phyloP scores from a whole-genome alignment of 2,329 filamentous ascomycete species.

The Dactylonectria macrodidyma region DNA sequence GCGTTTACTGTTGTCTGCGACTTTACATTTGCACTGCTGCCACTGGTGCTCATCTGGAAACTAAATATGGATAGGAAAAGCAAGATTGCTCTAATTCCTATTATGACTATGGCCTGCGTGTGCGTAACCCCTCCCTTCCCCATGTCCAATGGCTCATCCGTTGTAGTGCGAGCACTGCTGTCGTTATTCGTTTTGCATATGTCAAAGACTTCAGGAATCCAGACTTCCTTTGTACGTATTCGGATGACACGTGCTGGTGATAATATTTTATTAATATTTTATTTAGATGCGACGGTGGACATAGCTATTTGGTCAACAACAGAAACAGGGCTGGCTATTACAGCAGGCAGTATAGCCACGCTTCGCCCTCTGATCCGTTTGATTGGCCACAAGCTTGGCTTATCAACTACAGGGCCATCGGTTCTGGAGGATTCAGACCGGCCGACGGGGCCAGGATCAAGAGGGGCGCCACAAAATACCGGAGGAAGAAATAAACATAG shows the following conservation, averaged over 20 bases:
- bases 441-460: too few relatives aligned
- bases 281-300: conserved; percentile 50
- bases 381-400: conserved; percentile 43
- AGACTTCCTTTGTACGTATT: conserved; percentile 55
- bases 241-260: background rate
- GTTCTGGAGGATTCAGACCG: too few relatives aligned
- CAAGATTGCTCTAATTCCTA: conserved; percentile 63
- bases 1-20: conserved; percentile 61
- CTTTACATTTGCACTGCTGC: conserved; percentile 63
- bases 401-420: background rate
- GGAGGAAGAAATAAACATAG: too few relatives aligned
- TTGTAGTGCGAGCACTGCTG: conserved; percentile 54
- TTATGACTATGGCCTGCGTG: conserved; percentile 68
- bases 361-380: conserved; percentile 57
- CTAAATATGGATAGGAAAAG: conserved; percentile 65
- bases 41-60: conserved; percentile 65
- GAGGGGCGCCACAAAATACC: too few relatives aligned
- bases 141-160: background rate
- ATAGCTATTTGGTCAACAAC: conserved; percentile 61
- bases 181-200: conserved; percentile 54
- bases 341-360: conserved; percentile 58
- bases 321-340: conserved; percentile 60
- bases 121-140: conserved; percentile 33
- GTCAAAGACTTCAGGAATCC: conserved; percentile 48
- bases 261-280: background rate